phyloP scores from a whole-genome alignment of 192 early-diverging fungal species.

The Thamnidium elegans region DNA sequence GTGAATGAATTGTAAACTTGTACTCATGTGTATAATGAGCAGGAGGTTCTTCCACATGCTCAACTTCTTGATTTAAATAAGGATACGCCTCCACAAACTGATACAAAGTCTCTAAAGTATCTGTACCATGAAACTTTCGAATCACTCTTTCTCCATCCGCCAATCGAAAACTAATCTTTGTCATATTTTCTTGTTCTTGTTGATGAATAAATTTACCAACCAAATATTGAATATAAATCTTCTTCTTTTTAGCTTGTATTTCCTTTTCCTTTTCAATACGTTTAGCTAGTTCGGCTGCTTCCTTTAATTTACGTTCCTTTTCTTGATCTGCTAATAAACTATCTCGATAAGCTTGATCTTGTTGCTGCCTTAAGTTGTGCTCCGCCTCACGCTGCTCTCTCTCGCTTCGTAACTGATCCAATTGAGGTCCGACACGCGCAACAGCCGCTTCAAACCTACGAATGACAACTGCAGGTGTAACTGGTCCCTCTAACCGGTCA shows the following conservation, averaged over 20 bases:
- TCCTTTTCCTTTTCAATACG: not conserved
- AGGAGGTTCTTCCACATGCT: conserved; percentile 38
- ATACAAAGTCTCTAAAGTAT: conserved; percentile 66
- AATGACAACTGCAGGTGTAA: conserved; percentile 47
- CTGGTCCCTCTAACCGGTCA: conserved; percentile 62
- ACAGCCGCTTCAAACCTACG: conserved; percentile 47
- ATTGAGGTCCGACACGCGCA: conserved; percentile 50
- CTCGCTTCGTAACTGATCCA: conserved; percentile 58
- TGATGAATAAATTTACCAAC: not conserved
- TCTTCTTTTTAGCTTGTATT: conserved; percentile 35
- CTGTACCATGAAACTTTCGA: conserved; percentile 58
- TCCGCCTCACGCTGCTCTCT: conserved; percentile 67
- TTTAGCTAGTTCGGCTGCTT: not conserved
- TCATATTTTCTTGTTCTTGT: conserved; percentile 36
- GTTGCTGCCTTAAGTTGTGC: conserved; percentile 73
- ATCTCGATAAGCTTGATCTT: conserved; percentile 85
- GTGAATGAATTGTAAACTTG: conserved; percentile 79
- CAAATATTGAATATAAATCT: conserved; percentile 51
- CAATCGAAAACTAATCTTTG: conserved; percentile 73
- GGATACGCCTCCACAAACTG: conserved; percentile 74
- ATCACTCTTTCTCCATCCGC: conserved; percentile 71
- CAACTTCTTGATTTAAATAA: not conserved
- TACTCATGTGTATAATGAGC: conserved; percentile 53
- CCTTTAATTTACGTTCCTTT: conserved; percentile 40
- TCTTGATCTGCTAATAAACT: conserved; percentile 83